These are phyloP conservation scores for Fragilaria crotonensis DNA, from an alignment of 108 stramenopile species.

Conservation along the genomic window DNA sequence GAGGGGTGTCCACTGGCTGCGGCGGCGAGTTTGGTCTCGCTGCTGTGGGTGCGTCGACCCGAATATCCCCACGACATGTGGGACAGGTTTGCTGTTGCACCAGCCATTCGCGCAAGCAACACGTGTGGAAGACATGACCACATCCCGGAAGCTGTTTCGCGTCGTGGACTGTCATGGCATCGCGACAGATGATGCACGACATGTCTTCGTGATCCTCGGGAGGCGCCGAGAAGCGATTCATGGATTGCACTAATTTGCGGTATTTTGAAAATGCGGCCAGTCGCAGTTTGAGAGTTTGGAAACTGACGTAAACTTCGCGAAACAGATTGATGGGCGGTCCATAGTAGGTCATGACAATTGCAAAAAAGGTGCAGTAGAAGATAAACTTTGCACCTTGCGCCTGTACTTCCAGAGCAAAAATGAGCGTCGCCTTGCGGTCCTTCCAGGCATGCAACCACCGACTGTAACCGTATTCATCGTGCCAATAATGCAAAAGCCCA, in stretches of 20 bases:
- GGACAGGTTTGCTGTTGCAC: slow-evolving; percentile 97
- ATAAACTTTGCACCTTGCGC: slow-evolving; percentile 89
- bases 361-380: slow-evolving; percentile 93
- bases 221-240: slow-evolving; percentile 88
- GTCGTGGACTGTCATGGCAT: slow-evolving; percentile 83
- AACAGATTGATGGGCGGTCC: slow-evolving; percentile 95
- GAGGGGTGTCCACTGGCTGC: too few species aligned
- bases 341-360: slow-evolving; percentile 90
- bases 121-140: slow-evolving; percentile 85
- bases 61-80: slow-evolving; percentile 92
- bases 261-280: slow-evolving; percentile 78
- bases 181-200: slow-evolving; percentile 97
- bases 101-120: slow-evolving; percentile 82
- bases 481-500: slow-evolving; percentile 59
- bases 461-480: slow-evolving; percentile 41
- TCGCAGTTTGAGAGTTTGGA: slow-evolving; percentile 64
- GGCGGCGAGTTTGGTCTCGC: neutral
- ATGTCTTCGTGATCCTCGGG: slow-evolving; percentile 78
- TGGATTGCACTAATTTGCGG: slow-evolving; percentile 81
- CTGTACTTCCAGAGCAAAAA: slow-evolving; percentile 88
- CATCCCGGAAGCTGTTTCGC: slow-evolving; percentile 89
- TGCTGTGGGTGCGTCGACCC: slow-evolving; percentile 51
- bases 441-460: slow-evolving; percentile 53
- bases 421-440: slow-evolving; percentile 68
- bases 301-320: slow-evolving; percentile 87